Evolutionary conservation across 1,284 basidiomycete genomes (phyloP).

Genomic region (Ceratobasidium papillatum): DNA sequence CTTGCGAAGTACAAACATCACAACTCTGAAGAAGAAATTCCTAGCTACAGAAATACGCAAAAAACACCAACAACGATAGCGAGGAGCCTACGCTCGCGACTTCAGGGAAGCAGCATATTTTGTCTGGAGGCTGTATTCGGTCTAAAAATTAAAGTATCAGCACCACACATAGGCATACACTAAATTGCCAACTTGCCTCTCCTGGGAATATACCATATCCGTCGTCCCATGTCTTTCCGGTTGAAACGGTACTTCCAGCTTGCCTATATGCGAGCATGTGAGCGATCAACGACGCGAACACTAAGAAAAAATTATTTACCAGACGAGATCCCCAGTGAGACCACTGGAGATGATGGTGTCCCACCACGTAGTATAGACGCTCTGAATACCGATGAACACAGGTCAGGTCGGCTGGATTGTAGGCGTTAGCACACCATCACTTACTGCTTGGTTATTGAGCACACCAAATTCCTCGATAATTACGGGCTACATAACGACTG

Average conservation of each 20-base stretch:
- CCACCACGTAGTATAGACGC: constrained; percentile 63
- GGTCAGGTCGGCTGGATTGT: not conserved
- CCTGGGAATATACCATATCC: constrained; percentile 56
- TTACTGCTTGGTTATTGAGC: constrained; percentile 53
- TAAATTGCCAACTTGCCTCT: not conserved
- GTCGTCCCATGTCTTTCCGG: constrained; percentile 58
- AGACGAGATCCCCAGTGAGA: constrained; percentile 53
- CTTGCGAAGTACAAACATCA: too few relatives aligned
- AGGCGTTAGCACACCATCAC: not conserved
- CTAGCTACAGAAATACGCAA: too few relatives aligned
- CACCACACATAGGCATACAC: too few relatives aligned
- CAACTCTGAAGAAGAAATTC: too few relatives aligned
- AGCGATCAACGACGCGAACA: not conserved
- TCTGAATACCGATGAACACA: constrained; percentile 22
- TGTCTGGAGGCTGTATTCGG: constrained; percentile 49
- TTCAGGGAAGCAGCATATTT: constrained; percentile 50
- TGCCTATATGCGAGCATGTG: constrained; percentile 61
- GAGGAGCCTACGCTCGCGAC: constrained; percentile 48
- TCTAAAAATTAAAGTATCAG: not conserved
- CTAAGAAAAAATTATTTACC: not conserved
- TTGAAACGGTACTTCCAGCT: constrained; percentile 49
- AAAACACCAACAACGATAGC: too few relatives aligned
- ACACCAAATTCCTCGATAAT: constrained; percentile 65
- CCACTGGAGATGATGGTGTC: constrained; percentile 61
- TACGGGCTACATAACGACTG: constrained; percentile 54